These are phyloP conservation scores for Pseudocercospora vitis DNA, from an alignment of 2,329 filamentous ascomycete species.

Conservation along the genomic window DNA sequence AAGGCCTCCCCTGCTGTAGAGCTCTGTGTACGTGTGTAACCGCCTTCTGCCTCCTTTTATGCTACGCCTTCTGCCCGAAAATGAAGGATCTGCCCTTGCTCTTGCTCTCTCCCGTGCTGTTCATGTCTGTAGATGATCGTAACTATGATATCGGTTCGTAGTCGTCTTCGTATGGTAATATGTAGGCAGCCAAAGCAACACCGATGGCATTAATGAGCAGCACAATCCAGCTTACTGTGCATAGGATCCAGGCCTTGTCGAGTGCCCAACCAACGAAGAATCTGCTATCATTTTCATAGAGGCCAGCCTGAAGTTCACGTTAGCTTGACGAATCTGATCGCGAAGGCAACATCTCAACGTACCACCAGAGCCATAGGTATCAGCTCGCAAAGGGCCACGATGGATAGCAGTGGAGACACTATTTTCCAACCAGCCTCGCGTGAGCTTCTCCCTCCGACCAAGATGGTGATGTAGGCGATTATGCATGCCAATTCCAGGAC, in stretches of 20 bases:
- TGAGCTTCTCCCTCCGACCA: conserved; percentile 75
- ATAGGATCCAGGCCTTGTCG: conserved; percentile 74
- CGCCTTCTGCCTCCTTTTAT: conserved; percentile 4
- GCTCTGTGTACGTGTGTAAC: background rate
- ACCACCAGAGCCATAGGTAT: conserved; percentile 82
- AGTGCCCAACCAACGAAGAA: conserved; percentile 82
- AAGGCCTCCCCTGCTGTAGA: background rate
- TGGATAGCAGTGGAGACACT: conserved; percentile 62
- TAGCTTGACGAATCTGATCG: background rate
- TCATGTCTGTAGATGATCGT: background rate
- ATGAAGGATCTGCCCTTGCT: background rate
- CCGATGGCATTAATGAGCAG: conserved; percentile 55
- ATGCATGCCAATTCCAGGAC: conserved; percentile 79
- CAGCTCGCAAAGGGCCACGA: conserved; percentile 69
- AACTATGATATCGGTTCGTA: conserved; percentile 68
- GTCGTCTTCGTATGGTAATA: conserved; percentile 77
- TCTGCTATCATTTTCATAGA: conserved; percentile 78
- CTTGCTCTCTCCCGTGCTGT: background rate
- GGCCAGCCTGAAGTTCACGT: conserved; percentile 62
- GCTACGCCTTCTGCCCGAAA: background rate
- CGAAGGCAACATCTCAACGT: conserved; percentile 40
- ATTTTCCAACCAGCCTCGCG: conserved; percentile 82
- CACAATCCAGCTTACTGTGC: conserved; percentile 60
- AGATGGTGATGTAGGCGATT: conserved; percentile 75
- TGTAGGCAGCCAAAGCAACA: conserved; percentile 65